phyloP scores from a whole-genome alignment of 2,329 filamentous ascomycete genomes.

The Fusarium paranaense region DNA sequence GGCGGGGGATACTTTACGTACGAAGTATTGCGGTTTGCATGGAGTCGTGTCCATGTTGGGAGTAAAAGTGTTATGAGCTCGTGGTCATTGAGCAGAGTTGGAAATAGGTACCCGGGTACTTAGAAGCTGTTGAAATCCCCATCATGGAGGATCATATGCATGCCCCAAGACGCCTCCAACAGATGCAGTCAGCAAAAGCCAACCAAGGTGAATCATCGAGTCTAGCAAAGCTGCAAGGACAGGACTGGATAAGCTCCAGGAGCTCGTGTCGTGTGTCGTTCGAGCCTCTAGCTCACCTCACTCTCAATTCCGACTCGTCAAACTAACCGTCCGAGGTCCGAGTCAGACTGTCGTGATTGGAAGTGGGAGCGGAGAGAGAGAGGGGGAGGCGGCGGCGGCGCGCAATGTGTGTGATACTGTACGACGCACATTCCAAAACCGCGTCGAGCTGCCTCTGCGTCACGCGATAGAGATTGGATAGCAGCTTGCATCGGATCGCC shows the following conservation, averaged over 20 bases:
- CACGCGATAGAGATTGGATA: conserved; percentile 11
- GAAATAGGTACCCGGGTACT: background rate
- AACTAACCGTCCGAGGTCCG: conserved; percentile 6
- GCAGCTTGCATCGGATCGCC: conserved; percentile 1
- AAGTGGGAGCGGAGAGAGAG: background rate
- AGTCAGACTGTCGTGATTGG: conserved; percentile 20
- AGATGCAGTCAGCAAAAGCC: background rate
- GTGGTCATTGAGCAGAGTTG: background rate
- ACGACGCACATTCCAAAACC: background rate
- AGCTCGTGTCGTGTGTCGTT: background rate
- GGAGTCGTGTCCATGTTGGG: background rate
- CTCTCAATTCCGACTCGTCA: background rate
- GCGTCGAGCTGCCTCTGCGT: background rate
- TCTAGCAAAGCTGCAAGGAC: background rate
- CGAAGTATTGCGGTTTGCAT: conserved; percentile 11
- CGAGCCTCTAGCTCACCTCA: conserved; percentile 15
- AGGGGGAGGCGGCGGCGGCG: background rate
- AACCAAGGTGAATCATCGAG: background rate
- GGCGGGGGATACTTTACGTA: conserved; percentile 9
- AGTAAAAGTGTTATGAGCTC: background rate
- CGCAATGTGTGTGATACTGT: conserved; percentile 12
- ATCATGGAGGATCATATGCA: background rate
- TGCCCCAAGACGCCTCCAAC: background rate
- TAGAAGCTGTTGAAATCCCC: background rate
- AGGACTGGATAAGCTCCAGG: background rate